Evolutionary conservation across 202 grass and related monocot genomes (phyloP).

Genomic region (Thinopyrum obtusiflorum): DNA sequence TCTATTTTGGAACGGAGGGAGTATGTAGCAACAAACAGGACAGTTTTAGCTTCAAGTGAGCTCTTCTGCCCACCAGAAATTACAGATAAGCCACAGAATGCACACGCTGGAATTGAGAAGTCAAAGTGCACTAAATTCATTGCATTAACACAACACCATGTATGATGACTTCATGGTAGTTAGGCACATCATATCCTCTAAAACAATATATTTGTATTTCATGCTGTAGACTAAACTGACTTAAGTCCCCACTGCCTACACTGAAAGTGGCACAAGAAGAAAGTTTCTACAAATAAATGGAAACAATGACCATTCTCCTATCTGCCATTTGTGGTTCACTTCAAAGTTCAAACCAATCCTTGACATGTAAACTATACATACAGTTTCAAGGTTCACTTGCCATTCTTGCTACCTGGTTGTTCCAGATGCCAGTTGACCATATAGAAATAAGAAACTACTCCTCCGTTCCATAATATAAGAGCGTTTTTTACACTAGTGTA

Average conservation of each 20-base stretch:
- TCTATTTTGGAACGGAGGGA: too few species aligned
- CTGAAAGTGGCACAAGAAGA: background rate
- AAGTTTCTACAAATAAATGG: constrained; percentile 4
- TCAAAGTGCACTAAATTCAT: background rate
- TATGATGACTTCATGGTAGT: background rate
- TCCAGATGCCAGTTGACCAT: background rate
- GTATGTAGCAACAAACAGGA: background rate
- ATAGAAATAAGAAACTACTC: background rate
- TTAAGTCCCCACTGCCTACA: background rate
- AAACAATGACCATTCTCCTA: background rate
- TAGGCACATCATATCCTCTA: background rate
- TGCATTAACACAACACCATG: constrained; percentile 3
- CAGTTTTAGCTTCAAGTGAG: background rate
- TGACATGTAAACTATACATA: background rate
- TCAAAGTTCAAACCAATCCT: background rate
- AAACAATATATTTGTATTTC: background rate
- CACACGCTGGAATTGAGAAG: background rate
- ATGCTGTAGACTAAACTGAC: background rate
- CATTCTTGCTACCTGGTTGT: constrained; percentile 13
- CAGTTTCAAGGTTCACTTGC: background rate
- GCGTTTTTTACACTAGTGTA: too few species aligned
- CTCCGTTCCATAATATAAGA: too few species aligned
- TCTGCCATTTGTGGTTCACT: background rate
- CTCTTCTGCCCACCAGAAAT: background rate
- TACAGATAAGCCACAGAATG: background rate